These are phyloP conservation scores for Scheffersomyces titani DNA, from an alignment of 1,139 yeast genomes.

Conservation along the genomic window DNA sequence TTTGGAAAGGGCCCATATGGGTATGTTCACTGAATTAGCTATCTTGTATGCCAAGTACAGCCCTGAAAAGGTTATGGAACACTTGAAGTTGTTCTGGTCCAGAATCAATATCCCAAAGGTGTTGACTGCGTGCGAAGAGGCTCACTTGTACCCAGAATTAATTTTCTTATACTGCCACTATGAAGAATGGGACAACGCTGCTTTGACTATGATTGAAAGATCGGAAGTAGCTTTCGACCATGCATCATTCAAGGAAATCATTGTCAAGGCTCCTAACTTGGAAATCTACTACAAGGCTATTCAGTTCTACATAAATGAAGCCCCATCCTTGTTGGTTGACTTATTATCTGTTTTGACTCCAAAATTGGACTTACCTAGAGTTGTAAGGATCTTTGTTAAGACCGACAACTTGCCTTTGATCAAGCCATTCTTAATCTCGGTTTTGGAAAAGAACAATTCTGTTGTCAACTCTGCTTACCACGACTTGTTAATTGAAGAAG, in stretches of 20 bases:
- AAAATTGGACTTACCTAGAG: constrained; percentile 91
- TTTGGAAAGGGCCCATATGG: constrained; percentile 98
- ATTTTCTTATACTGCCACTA: constrained; percentile 96
- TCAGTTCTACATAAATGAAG: constrained; percentile 88
- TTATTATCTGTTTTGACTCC: constrained; percentile 84
- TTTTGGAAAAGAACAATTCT: constrained; percentile 84
- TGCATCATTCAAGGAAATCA: constrained; percentile 86
- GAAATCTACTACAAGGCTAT: constrained; percentile 98
- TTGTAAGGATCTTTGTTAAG: constrained; percentile 91
- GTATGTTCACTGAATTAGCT: constrained; percentile 97
- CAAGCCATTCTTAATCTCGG: constrained; percentile 91
- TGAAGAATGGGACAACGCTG: constrained; percentile 99
- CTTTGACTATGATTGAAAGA: constrained; percentile 95
- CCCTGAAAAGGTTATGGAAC: constrained; percentile 94
- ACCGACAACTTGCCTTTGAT: constrained; percentile 95
- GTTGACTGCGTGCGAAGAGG: constrained; percentile 87
- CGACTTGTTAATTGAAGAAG: constrained; percentile 92
- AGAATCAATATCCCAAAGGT: constrained; percentile 98
- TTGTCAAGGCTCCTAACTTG: constrained; percentile 92
- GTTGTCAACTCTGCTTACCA: constrained; percentile 95
- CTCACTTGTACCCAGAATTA: constrained; percentile 95
- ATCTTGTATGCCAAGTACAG: constrained; percentile 85
- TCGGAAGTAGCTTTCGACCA: constrained; percentile 95
- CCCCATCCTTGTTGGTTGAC: constrained; percentile 88
- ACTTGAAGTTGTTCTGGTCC: constrained; percentile 96